Percentiles rank a stretch among this genome's conserved stretches.
These are phyloP conservation scores for Acorus gramineus DNA, from an alignment of 106 monocot genomes.

Conservation along the genomic window DNA sequence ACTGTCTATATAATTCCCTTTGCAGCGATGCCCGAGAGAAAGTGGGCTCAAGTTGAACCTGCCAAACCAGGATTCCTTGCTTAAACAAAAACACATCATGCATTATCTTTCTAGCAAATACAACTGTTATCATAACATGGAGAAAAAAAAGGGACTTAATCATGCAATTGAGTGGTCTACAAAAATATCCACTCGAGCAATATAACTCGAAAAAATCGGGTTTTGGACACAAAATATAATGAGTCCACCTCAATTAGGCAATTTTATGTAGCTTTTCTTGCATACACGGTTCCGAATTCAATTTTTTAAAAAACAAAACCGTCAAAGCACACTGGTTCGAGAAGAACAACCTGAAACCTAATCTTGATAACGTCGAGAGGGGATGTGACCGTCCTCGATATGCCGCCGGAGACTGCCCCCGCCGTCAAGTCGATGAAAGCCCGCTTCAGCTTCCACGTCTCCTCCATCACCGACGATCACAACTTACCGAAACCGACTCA, in stretches of 20 bases:
- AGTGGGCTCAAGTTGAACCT: constrained; percentile 96
- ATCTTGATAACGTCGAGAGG: constrained; percentile 97
- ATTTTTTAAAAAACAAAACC: no score
- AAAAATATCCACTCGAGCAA: background rate
- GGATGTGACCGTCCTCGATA: constrained; percentile 83
- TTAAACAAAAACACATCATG: no score
- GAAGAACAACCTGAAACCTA: constrained; percentile 64
- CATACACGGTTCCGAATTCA: no score
- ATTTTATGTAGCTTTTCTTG: no score
- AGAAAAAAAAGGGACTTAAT: background rate
- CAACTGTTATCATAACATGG: background rate
- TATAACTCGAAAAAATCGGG: background rate
- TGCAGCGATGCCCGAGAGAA: constrained; percentile 54
- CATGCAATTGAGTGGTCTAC: background rate
- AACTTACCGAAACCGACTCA: no score
- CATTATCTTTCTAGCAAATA: no score
- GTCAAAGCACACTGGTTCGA: background rate
- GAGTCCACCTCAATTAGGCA: no score
- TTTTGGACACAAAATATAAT: background rate
- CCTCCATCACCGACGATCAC: constrained; percentile 30
- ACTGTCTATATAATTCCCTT: constrained; percentile 40
- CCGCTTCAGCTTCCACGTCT: constrained; percentile 48
- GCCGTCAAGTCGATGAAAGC: constrained; percentile 60
- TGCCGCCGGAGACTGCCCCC: constrained; percentile 82
- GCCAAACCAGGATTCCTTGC: background rate